A percentile compares a stretch with the other conserved stretches of the same genome.
phyloP scores from a whole-genome alignment of 352 stramenopile species.

The Nothophytophthora sp. region DNA sequence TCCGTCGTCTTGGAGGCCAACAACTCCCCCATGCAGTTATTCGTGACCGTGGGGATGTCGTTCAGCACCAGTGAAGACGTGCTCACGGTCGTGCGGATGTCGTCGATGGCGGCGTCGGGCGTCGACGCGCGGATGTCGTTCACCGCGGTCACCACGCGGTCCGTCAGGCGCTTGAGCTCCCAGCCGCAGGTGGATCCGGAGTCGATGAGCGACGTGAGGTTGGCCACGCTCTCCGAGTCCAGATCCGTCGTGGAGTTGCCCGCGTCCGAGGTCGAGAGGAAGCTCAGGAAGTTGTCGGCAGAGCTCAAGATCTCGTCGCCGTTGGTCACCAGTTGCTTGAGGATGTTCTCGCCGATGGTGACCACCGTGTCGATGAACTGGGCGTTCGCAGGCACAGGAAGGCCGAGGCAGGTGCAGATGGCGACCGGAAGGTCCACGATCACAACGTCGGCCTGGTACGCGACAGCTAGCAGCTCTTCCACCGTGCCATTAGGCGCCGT shows the following conservation, averaged over 20 bases:
- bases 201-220: slow-evolving; percentile 38
- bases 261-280: slow-evolving; percentile 21
- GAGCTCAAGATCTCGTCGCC: slow-evolving; percentile 41
- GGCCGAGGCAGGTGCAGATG: slow-evolving; percentile 47
- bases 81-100: slow-evolving; percentile 44
- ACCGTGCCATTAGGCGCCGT: slow-evolving; percentile 46
- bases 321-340: slow-evolving; percentile 44
- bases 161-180: slow-evolving; percentile 43
- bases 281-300: slow-evolving; percentile 30
- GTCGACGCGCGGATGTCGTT: slow-evolving; percentile 35
- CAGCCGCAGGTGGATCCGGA: slow-evolving; percentile 39
- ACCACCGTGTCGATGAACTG: slow-evolving; percentile 35
- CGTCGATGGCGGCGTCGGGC: slow-evolving; percentile 23
- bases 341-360: slow-evolving; percentile 29
- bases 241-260: slow-evolving; percentile 23
- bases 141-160: slow-evolving; percentile 46
- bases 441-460: slow-evolving; percentile 61
- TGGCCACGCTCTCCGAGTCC: slow-evolving; percentile 20
- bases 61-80: slow-evolving; percentile 43
- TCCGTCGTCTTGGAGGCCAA: slow-evolving; percentile 30
- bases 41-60: slow-evolving; percentile 45
- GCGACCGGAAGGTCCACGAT: slow-evolving; percentile 54
- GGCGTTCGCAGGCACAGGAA: slow-evolving; percentile 23
- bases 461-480: slow-evolving; percentile 40
- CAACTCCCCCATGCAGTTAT: slow-evolving; percentile 44